A percentile compares a stretch with the other conserved stretches of the same genome.
Evolutionary conservation across 2,329 filamentous ascomycete genomes (phyloP).

Genomic region (Bipolaris victoriae): DNA sequence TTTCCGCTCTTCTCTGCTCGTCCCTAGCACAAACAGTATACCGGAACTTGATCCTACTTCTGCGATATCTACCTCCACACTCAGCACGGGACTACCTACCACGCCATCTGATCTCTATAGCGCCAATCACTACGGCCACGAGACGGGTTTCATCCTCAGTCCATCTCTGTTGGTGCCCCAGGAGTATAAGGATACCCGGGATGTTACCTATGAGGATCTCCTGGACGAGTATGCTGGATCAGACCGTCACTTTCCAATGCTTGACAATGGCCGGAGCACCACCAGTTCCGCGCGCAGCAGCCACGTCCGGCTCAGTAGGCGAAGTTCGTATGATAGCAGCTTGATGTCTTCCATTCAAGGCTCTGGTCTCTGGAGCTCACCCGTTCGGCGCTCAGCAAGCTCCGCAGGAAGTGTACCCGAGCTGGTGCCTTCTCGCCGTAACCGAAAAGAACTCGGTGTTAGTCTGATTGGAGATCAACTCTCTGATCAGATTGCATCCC

Average conservation of each 20-base stretch:
- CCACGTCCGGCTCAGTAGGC: slow-evolving; percentile 60
- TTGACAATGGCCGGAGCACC: slow-evolving; percentile 47
- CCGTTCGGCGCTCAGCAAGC: slow-evolving; percentile 45
- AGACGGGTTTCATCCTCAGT: slow-evolving; percentile 48
- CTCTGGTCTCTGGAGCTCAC: slow-evolving; percentile 44
- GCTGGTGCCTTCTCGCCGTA: slow-evolving; percentile 44
- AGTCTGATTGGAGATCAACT: slow-evolving; percentile 42
- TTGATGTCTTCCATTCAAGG: slow-evolving; percentile 53
- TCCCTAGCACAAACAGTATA: slow-evolving; percentile 35
- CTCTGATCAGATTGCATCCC: slow-evolving; percentile 40
- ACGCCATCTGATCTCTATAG: slow-evolving; percentile 38
- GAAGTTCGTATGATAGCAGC: slow-evolving; percentile 63
- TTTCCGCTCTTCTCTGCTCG: slow-evolving; percentile 37
- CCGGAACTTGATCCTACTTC: slow-evolving; percentile 46
- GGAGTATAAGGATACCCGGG: slow-evolving; percentile 45
- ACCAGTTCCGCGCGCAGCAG: slow-evolving; percentile 56
- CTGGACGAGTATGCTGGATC: slow-evolving; percentile 53
- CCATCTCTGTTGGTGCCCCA: slow-evolving; percentile 45
- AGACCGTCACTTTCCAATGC: slow-evolving; percentile 56
- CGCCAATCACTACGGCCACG: slow-evolving; percentile 22
- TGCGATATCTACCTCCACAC: slow-evolving; percentile 43
- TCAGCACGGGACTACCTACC: slow-evolving; percentile 34
- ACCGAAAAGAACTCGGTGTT: slow-evolving; percentile 37
- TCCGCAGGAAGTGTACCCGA: slow-evolving; percentile 50
- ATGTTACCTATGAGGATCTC: slow-evolving; percentile 48